Conservation (phyloP, 2,329 filamentous ascomycete genomes). For the Colletotrichum shisoi region DNA sequence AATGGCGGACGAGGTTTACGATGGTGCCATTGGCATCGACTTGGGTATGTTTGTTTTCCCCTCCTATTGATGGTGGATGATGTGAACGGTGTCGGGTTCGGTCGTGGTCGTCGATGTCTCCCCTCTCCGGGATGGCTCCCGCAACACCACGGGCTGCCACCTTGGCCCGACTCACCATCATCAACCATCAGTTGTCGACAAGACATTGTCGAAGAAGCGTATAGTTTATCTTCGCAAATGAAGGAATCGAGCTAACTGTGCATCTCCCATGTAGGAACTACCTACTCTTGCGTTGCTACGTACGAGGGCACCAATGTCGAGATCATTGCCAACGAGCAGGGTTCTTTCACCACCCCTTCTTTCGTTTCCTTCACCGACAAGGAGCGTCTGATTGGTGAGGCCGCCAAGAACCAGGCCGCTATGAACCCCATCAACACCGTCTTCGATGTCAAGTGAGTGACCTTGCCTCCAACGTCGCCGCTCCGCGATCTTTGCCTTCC, state of each 20-base stretch:
- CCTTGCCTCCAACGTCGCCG: conserved; percentile 11
- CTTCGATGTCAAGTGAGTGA: conserved; percentile 95
- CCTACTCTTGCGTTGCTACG: conserved; percentile 99
- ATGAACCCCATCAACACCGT: conserved; percentile 99
- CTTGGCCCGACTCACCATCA: conserved; percentile 1
- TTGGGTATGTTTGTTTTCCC: conserved; percentile 72
- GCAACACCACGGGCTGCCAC: conserved; percentile 4
- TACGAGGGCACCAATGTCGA: conserved; percentile 99
- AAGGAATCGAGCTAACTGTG: conserved; percentile 40
- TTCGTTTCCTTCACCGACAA: conserved; percentile 99
- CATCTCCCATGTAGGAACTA: conserved; percentile 74
- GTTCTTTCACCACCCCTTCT: conserved; percentile 97
- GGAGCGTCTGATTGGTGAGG: conserved; percentile 99
- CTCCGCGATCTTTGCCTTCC: not conserved
- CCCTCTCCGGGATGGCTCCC: not conserved
- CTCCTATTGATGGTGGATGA: conserved; percentile 19
- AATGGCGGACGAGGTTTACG: conserved; percentile 98
- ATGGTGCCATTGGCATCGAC: conserved; percentile 99
- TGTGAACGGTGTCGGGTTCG: conserved; percentile 35
- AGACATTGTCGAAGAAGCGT: not conserved
- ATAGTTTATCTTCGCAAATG: not conserved
- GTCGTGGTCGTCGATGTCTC: conserved; percentile 24
- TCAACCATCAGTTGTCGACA: conserved; percentile 1
- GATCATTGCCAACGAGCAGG: conserved; percentile 99
- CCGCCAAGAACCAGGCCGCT: conserved; percentile 99